Conservation (phyloP, 495 filamentous ascomycete species). For the Neurospora tetrasperma region DNA sequence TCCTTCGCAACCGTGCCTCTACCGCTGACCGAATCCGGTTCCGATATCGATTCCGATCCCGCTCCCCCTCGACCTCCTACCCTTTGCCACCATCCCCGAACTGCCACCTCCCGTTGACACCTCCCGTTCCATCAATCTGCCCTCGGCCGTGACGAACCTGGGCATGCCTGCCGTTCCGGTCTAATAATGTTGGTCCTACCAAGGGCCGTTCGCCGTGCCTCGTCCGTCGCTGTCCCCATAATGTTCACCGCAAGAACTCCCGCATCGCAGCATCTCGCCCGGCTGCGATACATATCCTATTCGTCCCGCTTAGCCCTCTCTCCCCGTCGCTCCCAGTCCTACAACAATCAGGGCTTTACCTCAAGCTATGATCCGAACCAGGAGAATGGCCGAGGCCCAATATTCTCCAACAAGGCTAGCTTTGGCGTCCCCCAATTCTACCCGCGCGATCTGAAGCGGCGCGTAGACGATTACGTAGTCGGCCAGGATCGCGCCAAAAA, state of each 20-base stretch:
- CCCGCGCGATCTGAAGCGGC: conserved; percentile 73
- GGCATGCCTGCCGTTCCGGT: conserved; percentile 4
- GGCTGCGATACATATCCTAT: conserved; percentile 16
- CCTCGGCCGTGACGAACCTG: conserved; percentile 6
- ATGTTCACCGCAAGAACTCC: conserved; percentile 15
- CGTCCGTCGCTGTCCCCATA: neutral
- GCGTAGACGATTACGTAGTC: conserved; percentile 92
- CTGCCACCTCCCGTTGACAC: neutral
- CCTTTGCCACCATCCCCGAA: neutral
- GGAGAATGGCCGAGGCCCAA: conserved; percentile 37
- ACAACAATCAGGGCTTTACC: conserved; percentile 46
- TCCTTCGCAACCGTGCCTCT: neutral
- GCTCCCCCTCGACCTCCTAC: neutral
- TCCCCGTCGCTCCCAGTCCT: conserved; percentile 27
- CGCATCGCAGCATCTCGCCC: conserved; percentile 5
- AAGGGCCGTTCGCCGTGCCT: conserved; percentile 7
- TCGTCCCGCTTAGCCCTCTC: conserved; percentile 19
- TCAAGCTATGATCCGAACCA: conserved; percentile 64
- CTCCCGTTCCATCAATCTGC: neutral
- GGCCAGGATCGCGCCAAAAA: conserved; percentile 97
- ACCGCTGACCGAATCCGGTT: neutral
- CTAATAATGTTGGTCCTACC: conserved; percentile 26
- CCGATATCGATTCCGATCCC: neutral
- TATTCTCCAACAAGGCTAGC: conserved; percentile 32
- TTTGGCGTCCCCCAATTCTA: conserved; percentile 65